Evolutionary conservation across 2,329 filamentous ascomycete species (phyloP), one percentile per base, ranked within the genome.

Genomic region (Dissoconium aciculare): DNA sequence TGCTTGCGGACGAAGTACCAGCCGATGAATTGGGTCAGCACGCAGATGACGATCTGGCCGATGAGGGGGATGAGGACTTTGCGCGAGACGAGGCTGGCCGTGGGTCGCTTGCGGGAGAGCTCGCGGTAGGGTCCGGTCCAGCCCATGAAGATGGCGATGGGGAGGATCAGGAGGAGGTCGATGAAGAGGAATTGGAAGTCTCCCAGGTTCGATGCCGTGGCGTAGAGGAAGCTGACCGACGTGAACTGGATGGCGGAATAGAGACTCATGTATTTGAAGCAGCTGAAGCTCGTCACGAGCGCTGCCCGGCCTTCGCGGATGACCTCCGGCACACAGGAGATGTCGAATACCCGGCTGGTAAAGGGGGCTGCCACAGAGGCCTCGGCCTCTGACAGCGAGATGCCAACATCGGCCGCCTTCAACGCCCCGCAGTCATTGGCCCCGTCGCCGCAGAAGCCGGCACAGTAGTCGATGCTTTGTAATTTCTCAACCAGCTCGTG

Each of bases 191-290:
- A 98, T 64, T 95, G 89, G 51, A 98, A 95, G 54, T 98, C 89
- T 29, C 89, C 91, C 4, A 98, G 64, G 51, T 98, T 98, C 5
- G 82, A 92, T 8, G 80, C 91, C 5, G 76, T 84, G 5, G 84
- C 81, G 55, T 98, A 98, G 11, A 98, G 67, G 52, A 98, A 94
- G 66, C 80, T 92, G 49, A 98, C 91, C 1, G 82, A 83, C 5
- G 83, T 92, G 62, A 98, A 98, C 55, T 98, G 89, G 42, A 98
- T 98, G n/a, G 89, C 87, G 2, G 85, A 95, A 62, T 98, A 98
- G 42, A 98, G 60, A 46, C 81, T 91, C 91, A 98, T 98, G 59
- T 92, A 98, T 62, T 95, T 98, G 69, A 98, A 98, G 62, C 89
- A 98, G 60, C 82, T 91, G 62, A 98, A 98, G 56, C 84, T 93